These are phyloP conservation scores for Microascus cirrosus DNA, from an alignment of 2,329 filamentous ascomycete genomes.

Conservation along the genomic window DNA sequence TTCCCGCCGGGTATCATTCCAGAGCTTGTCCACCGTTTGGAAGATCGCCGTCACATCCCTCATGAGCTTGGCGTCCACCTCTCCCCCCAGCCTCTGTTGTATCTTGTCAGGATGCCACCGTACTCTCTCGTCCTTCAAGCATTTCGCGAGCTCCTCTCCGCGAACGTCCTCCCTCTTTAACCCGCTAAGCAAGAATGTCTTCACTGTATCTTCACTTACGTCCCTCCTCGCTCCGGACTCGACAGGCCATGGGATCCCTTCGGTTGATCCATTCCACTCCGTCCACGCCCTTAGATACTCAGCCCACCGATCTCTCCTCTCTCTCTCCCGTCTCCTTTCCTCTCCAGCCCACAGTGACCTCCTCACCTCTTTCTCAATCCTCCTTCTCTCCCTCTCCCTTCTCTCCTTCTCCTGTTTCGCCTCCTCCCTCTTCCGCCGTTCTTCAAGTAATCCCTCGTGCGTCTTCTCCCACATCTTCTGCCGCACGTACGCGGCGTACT, in stretches of 20 bases:
- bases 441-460: conserved; percentile 71
- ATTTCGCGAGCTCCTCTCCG: conserved; percentile 31
- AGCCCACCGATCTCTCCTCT: conserved; percentile 50
- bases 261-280: conserved; percentile 30
- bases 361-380: conserved; percentile 55
- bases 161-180: conserved; percentile 28
- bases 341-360: conserved; percentile 56
- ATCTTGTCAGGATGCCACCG: conserved; percentile 98
- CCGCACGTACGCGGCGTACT: conserved; percentile 80
- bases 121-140: conserved; percentile 73
- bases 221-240: conserved; percentile 29
- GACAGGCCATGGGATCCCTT: conserved; percentile 56
- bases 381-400: conserved; percentile 34
- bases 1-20: conserved; percentile 2
- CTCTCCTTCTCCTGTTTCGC: conserved; percentile 38
- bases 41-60: conserved; percentile 80
- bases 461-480: conserved; percentile 93
- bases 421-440: conserved; percentile 51
- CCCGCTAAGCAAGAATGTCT: conserved; percentile 53
- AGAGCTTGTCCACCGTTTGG: conserved; percentile 61
- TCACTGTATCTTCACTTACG: conserved; percentile 48
- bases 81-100: conserved; percentile 71
- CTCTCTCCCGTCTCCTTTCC: conserved; percentile 44
- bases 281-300: conserved; percentile 56
- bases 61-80: conserved; percentile 62